phyloP scores from a whole-genome alignment of 345 rosid genomes.

The Tarenaya hassleriana region DNA sequence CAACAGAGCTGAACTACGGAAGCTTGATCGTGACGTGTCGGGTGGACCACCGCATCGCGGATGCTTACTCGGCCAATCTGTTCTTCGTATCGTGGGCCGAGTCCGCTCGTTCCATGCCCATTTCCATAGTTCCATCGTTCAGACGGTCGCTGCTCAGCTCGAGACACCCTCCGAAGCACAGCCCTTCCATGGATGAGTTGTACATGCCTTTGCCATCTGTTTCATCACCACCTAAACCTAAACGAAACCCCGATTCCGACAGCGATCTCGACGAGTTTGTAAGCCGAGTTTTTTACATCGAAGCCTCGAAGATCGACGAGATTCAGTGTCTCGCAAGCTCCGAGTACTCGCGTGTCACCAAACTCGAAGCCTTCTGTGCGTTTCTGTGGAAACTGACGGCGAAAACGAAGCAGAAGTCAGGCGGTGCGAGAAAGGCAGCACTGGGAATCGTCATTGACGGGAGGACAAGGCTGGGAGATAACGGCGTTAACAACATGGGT shows the following conservation, averaged over 20 bases:
- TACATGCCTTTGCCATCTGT: constrained; percentile 36
- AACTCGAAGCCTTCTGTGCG: constrained; percentile 50
- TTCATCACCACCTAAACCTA: constrained; percentile 30
- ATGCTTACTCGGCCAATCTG: constrained; percentile 57
- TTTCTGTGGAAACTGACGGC: constrained; percentile 57
- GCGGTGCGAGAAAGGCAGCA: constrained; percentile 14
- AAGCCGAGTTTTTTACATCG: constrained; percentile 47
- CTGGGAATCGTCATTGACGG: constrained; percentile 69
- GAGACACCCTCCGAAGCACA: constrained; percentile 30
- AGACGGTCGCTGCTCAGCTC: constrained; percentile 52
- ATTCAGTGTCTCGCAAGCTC: constrained; percentile 39
- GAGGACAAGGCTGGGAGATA: constrained; percentile 30
- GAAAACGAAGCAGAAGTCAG: constrained; percentile 2
- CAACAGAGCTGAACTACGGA: constrained; percentile 47
- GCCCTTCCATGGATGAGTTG: constrained; percentile 32
- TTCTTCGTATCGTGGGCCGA: constrained; percentile 66
- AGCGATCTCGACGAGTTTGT: too few relatives aligned
- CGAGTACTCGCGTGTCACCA: constrained; percentile 30
- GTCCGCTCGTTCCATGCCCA: constrained; percentile 27
- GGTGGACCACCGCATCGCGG: constrained; percentile 62
- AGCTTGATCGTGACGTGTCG: constrained; percentile 53
- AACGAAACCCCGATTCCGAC: constrained; percentile 16
- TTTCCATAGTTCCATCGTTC: constrained; percentile 36
- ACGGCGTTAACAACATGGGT: constrained; percentile 17
- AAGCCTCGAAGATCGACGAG: constrained; percentile 21